A percentile compares a stretch with the other conserved stretches of the same genome.
These are phyloP conservation scores for Ehretia macrophylla DNA, from an alignment of 257 asterid species.

Conservation along the genomic window DNA sequence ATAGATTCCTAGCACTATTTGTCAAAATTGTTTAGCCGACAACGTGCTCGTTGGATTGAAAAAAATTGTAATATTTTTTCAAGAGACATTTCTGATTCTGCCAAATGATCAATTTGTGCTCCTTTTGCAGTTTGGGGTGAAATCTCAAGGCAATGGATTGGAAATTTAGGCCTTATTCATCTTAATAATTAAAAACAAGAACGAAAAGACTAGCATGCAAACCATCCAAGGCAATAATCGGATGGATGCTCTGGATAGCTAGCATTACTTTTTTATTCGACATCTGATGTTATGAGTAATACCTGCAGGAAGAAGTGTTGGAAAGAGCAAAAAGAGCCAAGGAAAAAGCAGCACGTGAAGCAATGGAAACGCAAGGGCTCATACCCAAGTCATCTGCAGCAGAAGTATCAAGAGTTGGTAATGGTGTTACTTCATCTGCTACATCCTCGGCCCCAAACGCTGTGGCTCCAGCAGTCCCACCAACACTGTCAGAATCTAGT, in stretches of 20 bases:
- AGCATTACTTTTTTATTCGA: background rate
- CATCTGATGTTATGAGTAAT: background rate
- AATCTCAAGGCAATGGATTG: no score
- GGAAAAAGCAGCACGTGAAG: slow-evolving; percentile 67
- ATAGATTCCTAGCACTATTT: no score
- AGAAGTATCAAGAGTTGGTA: slow-evolving; percentile 19
- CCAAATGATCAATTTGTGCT: no score
- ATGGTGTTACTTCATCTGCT: slow-evolving; percentile 16
- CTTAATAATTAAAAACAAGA: background rate
- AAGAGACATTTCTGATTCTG: no score
- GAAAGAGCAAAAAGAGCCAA: slow-evolving; percentile 80
- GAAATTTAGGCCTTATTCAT: no score
- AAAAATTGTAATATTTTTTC: no score
- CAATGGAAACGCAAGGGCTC: slow-evolving; percentile 44
- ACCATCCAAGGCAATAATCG: background rate
- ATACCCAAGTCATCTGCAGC: slow-evolving; percentile 24
- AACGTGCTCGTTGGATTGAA: no score
- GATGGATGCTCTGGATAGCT: background rate
- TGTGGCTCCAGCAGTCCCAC: slow-evolving; percentile 8
- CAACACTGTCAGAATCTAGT: slow-evolving; percentile 10
- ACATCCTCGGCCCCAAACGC: slow-evolving; percentile 15
- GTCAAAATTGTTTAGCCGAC: no score
- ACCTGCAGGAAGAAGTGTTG: slow-evolving; percentile 69
- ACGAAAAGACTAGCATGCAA: background rate
- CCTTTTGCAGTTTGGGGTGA: no score